Evolutionary conservation across 805 yeast genomes (phyloP).

Genomic region (Kodamaea leandrae): DNA sequence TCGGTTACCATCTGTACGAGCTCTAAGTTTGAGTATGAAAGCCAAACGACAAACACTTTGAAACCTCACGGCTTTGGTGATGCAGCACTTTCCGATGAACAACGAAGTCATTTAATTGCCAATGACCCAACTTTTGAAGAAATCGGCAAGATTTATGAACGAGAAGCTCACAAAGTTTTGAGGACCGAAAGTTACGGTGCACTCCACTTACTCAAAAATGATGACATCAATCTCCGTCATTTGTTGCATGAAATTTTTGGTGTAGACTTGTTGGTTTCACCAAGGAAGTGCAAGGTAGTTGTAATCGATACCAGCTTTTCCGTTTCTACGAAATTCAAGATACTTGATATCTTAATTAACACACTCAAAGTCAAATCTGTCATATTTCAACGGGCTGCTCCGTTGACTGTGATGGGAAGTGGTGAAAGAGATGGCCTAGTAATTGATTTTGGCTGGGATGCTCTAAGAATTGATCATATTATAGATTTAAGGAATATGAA

Average conservation of each 20-base stretch:
- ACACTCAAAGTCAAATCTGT: constrained; percentile 24
- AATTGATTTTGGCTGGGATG: constrained; percentile 29
- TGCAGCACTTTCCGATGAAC: constrained; percentile 17
- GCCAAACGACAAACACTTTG: constrained; percentile 13
- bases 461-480: constrained; percentile 17
- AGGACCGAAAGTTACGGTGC: background rate
- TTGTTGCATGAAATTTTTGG: constrained; percentile 15
- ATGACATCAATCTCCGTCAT: background rate
- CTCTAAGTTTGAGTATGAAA: constrained; percentile 1
- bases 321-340: constrained; percentile 13
- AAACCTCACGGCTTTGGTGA: constrained; percentile 21
- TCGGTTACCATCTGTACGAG: constrained; percentile 2
- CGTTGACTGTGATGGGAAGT: constrained; percentile 21
- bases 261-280: constrained; percentile 16
- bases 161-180: background rate
- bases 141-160: background rate
- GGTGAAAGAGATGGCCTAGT: constrained; percentile 25
- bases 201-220: background rate
- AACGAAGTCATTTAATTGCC: constrained; percentile 10
- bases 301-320: constrained; percentile 21
- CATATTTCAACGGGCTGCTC: constrained; percentile 19
- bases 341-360: constrained; percentile 22
- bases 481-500: constrained; percentile 22
- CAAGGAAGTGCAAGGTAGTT: constrained; percentile 21
- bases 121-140: background rate